Percentiles rank a stretch among this genome's conserved stretches.
Evolutionary conservation across 164 flowering plant species (phyloP).

Genomic region (Magnolia changhungtana): DNA sequence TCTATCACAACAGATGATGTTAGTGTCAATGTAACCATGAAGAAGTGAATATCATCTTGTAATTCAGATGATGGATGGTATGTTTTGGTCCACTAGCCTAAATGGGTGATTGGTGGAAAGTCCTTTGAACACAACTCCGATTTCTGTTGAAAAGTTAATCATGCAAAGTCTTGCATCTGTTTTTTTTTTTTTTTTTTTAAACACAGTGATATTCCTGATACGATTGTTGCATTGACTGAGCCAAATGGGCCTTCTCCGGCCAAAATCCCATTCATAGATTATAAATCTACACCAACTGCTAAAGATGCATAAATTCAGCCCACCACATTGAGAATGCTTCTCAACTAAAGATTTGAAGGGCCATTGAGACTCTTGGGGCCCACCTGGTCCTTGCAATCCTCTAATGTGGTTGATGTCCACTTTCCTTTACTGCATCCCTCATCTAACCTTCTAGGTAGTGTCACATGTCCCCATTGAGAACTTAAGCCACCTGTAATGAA

Average conservation of each 20-base stretch:
- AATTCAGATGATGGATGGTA: too few species aligned
- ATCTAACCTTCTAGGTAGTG: background rate
- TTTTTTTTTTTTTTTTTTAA: background rate
- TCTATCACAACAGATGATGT: too few species aligned
- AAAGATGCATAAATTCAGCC: constrained; percentile 12
- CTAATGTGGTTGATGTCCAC: constrained; percentile 13
- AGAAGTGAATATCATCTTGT: too few species aligned
- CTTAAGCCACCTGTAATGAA: background rate
- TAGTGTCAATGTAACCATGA: too few species aligned
- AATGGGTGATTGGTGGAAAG: too few species aligned
- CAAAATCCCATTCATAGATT: constrained; percentile 34
- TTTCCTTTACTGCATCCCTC: constrained; percentile 13
- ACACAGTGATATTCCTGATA: constrained; percentile 15
- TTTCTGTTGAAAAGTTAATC: too few species aligned
- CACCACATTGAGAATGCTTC: constrained; percentile 8
- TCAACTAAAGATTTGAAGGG: background rate
- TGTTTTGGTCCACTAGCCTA: too few species aligned
- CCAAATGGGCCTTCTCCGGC: constrained; percentile 48
- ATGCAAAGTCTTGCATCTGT: too few species aligned
- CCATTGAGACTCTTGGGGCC: background rate
- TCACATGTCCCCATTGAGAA: background rate
- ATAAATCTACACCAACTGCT: constrained; percentile 32
- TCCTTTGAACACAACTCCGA: too few species aligned
- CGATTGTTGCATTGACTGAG: constrained; percentile 1
- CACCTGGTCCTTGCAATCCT: constrained; percentile 15